These are phyloP conservation scores for Xylaria telfairii DNA, from an alignment of 495 filamentous ascomycete species.

Conservation along the genomic window DNA sequence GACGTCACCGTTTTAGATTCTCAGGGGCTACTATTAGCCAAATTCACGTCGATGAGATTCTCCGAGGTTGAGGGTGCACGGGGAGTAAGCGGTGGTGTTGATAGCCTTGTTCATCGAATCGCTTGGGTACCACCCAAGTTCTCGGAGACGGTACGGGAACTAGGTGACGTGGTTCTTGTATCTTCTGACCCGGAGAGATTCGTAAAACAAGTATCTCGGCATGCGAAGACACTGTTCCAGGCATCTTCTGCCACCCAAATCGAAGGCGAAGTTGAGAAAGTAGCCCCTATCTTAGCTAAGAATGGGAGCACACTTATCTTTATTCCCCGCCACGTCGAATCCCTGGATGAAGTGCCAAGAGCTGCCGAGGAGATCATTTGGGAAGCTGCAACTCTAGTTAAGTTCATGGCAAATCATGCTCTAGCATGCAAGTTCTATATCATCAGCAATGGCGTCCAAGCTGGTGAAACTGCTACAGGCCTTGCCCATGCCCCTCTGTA, in stretches of 20 bases:
- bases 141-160: slow-evolving; percentile 33
- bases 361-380: slow-evolving; percentile 19
- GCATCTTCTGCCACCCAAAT: background rate
- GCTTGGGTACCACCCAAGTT: slow-evolving; percentile 41
- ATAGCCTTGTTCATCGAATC: slow-evolving; percentile 46
- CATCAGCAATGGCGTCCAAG: slow-evolving; percentile 2
- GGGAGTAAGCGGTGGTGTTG: slow-evolving; percentile 34
- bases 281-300: background rate
- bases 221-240: background rate
- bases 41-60: slow-evolving; percentile 44
- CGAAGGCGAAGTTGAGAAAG: background rate
- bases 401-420: slow-evolving; percentile 34
- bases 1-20: slow-evolving; percentile 33
- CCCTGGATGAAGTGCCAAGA: slow-evolving; percentile 11
- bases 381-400: slow-evolving; percentile 39
- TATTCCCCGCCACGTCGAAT: slow-evolving; percentile 29
- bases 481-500: slow-evolving; percentile 42
- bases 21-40: slow-evolving; percentile 32
- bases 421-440: slow-evolving; percentile 29
- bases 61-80: slow-evolving; percentile 46
- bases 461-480: slow-evolving; percentile 27
- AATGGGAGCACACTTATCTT: slow-evolving; percentile 13
- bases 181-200: background rate
- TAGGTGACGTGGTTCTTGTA: slow-evolving; percentile 38
- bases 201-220: background rate